Evolutionary conservation across 192 early-diverging fungal species (phyloP).

Genomic region (Backusella tuberculispora): DNA sequence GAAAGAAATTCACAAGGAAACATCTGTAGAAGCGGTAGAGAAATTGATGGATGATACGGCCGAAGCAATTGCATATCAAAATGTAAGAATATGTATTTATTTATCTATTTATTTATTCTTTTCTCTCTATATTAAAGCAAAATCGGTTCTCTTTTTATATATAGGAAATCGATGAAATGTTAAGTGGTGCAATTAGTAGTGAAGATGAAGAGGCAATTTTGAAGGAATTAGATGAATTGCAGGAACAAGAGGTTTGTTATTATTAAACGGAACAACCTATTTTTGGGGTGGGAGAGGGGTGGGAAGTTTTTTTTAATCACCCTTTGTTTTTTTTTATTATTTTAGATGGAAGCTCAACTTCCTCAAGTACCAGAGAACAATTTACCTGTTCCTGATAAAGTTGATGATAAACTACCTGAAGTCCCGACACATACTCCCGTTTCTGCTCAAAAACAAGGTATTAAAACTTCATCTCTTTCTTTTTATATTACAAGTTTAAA

Average conservation of each 20-base stretch:
- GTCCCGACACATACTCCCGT: conserved; percentile 5
- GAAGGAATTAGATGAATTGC: conserved; percentile 76
- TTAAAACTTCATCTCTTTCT: too few species aligned
- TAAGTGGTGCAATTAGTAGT: conserved; percentile 72
- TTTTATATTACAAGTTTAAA: background rate
- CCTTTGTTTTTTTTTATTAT: background rate
- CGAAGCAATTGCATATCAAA: conserved; percentile 95
- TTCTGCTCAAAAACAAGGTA: background rate
- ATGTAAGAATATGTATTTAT: conserved; percentile 51
- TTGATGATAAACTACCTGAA: background rate
- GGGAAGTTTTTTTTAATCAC: too few species aligned
- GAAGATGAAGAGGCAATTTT: conserved; percentile 90
- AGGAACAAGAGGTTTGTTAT: conserved; percentile 43
- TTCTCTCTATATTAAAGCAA: too few species aligned
- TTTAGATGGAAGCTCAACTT: conserved; percentile 27
- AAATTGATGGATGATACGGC: conserved; percentile 95
- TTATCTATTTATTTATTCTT: too few species aligned
- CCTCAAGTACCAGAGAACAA: conserved; percentile 26
- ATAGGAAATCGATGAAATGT: conserved; percentile 81
- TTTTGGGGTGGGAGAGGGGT: background rate
- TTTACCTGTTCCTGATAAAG: conserved; percentile 2
- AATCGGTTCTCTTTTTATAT: background rate
- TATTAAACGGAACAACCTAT: background rate
- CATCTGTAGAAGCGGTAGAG: conserved; percentile 90
- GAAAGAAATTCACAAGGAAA: conserved; percentile 83